phyloP scores from a whole-genome alignment of 2,329 filamentous ascomycete species.

The Monosporascus sp. region DNA sequence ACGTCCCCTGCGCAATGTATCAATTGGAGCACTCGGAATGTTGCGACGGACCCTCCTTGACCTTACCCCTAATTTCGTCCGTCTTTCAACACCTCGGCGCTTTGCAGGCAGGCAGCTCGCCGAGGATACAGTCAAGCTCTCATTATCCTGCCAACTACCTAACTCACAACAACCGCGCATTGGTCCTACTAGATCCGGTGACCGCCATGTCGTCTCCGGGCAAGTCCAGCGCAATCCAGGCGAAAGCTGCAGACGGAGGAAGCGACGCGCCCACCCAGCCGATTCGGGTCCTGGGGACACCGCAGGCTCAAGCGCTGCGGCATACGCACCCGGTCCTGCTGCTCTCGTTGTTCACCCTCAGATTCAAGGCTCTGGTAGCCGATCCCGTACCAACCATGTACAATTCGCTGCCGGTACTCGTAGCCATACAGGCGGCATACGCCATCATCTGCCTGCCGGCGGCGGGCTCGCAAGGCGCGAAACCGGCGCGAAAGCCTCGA shows the following conservation, averaged over 20 bases:
- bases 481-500: conserved; percentile 43
- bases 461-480: conserved; percentile 42
- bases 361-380: conserved; percentile 62
- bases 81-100: neutral
- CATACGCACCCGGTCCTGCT: conserved; percentile 65
- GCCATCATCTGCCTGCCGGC: conserved; percentile 59
- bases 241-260: conserved; percentile 22
- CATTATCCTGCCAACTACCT: neutral
- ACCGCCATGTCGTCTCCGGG: conserved; percentile 33
- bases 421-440: conserved; percentile 59
- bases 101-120: neutral
- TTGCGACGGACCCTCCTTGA: neutral
- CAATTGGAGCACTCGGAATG: neutral
- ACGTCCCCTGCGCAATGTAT: neutral
- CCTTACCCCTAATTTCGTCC: neutral
- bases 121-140: neutral
- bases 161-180: conserved; percentile 5
- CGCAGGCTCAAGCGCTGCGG: conserved; percentile 46
- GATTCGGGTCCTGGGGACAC: conserved; percentile 32
- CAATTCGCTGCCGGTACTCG: conserved; percentile 56
- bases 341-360: conserved; percentile 55
- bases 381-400: conserved; percentile 63
- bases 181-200: conserved; percentile 30
- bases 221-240: conserved; percentile 23
- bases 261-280: conserved; percentile 26